Conservation (phyloP, 306 rosid genomes). For the Cicer bijugum region DNA sequence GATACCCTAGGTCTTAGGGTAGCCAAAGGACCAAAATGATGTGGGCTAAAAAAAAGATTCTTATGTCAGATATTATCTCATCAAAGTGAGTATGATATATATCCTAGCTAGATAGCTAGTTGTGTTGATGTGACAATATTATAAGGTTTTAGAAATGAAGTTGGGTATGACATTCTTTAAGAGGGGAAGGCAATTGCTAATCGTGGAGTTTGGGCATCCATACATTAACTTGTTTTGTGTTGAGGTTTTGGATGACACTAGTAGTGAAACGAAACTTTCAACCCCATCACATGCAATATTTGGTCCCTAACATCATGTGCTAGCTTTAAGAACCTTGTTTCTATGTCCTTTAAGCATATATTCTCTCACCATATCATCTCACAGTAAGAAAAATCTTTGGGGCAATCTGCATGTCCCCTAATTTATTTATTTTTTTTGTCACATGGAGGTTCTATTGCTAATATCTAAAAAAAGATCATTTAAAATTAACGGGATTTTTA, state of each 20-base stretch:
- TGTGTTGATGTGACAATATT: conserved; percentile 38
- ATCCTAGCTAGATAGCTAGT: conserved; percentile 1
- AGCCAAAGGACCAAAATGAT: conserved; percentile 3
- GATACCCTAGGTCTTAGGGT: background rate
- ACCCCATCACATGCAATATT: conserved; percentile 61
- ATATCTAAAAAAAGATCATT: conserved; percentile 42
- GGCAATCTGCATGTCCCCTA: conserved; percentile 51
- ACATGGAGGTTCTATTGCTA: conserved; percentile 40
- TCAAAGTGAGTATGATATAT: conserved; percentile 32
- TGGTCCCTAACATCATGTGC: conserved; percentile 69
- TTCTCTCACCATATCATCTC: conserved; percentile 56
- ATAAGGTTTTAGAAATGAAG: conserved; percentile 42
- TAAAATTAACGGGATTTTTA: conserved; percentile 1
- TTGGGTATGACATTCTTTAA: conserved; percentile 47
- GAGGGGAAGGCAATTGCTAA: conserved; percentile 41
- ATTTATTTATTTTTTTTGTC: conserved; percentile 31
- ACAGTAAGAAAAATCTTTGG: conserved; percentile 40
- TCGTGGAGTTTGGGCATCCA: conserved; percentile 54
- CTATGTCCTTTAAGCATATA: conserved; percentile 46
- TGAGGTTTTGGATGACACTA: conserved; percentile 40
- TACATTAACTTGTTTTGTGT: conserved; percentile 34
- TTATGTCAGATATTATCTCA: conserved; percentile 19
- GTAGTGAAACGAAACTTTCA: conserved; percentile 42
- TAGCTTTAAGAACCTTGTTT: conserved; percentile 43
- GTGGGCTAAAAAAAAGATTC: conserved; percentile 23